These are phyloP conservation scores for Kodamaea derodonti DNA, from an alignment of 1,139 yeast species.

Conservation along the genomic window DNA sequence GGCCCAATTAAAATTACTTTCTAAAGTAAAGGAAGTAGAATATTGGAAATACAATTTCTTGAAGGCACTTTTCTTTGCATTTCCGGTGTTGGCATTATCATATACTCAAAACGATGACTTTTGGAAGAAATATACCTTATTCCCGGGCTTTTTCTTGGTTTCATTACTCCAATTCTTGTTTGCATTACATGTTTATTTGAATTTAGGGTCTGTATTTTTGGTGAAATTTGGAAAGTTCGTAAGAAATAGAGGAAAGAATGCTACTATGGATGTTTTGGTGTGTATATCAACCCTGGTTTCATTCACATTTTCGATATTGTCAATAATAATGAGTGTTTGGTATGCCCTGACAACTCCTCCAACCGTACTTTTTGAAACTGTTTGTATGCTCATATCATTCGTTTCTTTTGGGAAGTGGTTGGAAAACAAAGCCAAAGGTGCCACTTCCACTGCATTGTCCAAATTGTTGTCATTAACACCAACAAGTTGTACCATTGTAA, in stretches of 20 bases:
- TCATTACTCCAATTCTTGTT: constrained; percentile 60
- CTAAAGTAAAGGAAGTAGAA: constrained; percentile 66
- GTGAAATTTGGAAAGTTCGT: constrained; percentile 63
- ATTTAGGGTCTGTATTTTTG: constrained; percentile 62
- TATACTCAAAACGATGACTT: constrained; percentile 40
- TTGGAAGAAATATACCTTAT: constrained; percentile 23
- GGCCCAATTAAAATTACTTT: constrained; percentile 65
- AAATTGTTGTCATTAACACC: constrained; percentile 79
- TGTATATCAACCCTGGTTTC: constrained; percentile 80
- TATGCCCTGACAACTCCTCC: constrained; percentile 50
- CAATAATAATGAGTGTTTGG: constrained; percentile 47
- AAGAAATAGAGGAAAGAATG: constrained; percentile 53
- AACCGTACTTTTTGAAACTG: constrained; percentile 78
- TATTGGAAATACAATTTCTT: constrained; percentile 63
- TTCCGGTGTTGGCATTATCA: constrained; percentile 61
- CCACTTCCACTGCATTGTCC: constrained; percentile 85
- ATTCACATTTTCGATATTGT: constrained; percentile 64
- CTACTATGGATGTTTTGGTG: constrained; percentile 96
- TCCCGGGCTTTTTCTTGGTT: constrained; percentile 55
- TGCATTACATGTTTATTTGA: constrained; percentile 66
- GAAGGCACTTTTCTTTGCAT: constrained; percentile 49
- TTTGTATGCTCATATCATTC: constrained; percentile 78
- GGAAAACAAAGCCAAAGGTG: constrained; percentile 91
- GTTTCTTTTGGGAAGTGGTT: constrained; percentile 87
- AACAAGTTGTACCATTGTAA: constrained; percentile 63